Conservation (phyloP, 1,284 basidiomycete genomes). For the Cystobasidium sp. region DNA sequence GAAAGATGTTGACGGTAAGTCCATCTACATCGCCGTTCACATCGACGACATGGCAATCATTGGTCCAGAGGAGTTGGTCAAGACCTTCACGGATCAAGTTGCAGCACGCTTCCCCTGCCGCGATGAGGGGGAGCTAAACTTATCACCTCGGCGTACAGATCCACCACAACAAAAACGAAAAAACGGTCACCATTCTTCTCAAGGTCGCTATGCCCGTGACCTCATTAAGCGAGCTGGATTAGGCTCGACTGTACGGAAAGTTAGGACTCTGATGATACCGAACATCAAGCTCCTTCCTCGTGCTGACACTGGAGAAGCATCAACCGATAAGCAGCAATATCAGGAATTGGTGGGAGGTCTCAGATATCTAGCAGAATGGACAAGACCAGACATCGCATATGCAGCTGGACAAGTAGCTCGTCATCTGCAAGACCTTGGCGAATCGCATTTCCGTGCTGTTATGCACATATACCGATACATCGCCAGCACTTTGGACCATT, state of each 20-base stretch:
- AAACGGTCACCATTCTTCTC: neutral
- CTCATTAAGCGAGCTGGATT: neutral
- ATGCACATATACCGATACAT: too few species aligned
- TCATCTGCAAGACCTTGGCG: too few species aligned
- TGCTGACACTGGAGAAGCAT: too few species aligned
- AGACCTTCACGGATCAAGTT: neutral
- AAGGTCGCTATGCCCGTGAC: neutral
- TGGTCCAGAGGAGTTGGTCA: neutral
- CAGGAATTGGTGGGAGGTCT: too few species aligned
- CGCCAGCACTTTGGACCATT: too few species aligned
- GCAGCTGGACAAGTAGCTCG: too few species aligned
- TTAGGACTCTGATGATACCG: neutral
- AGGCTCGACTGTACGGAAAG: neutral
- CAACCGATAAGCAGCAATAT: too few species aligned
- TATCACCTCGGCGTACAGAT: neutral
- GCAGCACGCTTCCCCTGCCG: neutral
- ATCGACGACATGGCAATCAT: slow-evolving; percentile 14
- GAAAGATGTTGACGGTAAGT: neutral
- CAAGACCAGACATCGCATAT: too few species aligned
- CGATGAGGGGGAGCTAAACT: neutral
- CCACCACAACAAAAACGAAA: neutral
- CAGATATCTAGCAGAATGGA: too few species aligned
- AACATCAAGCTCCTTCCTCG: neutral
- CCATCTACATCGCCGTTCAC: neutral
- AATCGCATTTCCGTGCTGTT: too few species aligned